These are phyloP conservation scores for Besnoitia besnoiti DNA, from an alignment of 169 alveolate species.

Conservation along the genomic window DNA sequence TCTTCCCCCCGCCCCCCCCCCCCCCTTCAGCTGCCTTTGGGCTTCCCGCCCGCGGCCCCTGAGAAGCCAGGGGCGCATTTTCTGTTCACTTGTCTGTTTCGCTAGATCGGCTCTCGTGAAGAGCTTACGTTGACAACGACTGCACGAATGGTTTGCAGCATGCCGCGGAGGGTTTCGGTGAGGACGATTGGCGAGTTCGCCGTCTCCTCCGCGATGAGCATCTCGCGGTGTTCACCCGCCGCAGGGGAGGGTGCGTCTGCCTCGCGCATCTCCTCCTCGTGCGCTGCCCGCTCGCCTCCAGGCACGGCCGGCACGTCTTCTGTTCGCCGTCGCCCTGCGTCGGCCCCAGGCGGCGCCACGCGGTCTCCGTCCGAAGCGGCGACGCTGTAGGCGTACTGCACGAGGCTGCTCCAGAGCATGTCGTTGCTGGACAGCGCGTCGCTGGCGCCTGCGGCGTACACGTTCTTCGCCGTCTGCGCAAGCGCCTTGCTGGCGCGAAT, in stretches of 20 bases:
- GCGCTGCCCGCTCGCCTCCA: background rate
- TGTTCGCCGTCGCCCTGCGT: background rate
- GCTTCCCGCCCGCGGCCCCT: background rate
- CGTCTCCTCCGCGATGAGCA: constrained; percentile 24
- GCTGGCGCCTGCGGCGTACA: background rate
- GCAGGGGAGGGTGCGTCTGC: background rate
- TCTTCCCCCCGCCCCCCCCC: background rate
- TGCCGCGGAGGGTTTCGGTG: constrained; percentile 51
- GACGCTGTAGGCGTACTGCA: constrained; percentile 59
- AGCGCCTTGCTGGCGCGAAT: constrained; percentile 58
- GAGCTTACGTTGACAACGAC: constrained; percentile 22
- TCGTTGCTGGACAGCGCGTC: constrained; percentile 52
- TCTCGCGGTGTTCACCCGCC: background rate
- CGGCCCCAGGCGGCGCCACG: background rate
- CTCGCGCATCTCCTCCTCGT: background rate
- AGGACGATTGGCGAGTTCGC: constrained; percentile 58
- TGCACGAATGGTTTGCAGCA: constrained; percentile 21
- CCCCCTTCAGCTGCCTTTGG: constrained; percentile 11
- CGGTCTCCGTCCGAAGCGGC: constrained; percentile 31
- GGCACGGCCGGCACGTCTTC: background rate
- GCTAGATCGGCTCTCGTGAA: background rate
- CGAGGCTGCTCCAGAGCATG: constrained; percentile 63
- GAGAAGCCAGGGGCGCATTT: background rate
- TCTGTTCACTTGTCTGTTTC: background rate
- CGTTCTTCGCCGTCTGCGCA: constrained; percentile 32